phyloP scores from a whole-genome alignment of 2,329 filamentous ascomycete species.

The Venturia asperata region DNA sequence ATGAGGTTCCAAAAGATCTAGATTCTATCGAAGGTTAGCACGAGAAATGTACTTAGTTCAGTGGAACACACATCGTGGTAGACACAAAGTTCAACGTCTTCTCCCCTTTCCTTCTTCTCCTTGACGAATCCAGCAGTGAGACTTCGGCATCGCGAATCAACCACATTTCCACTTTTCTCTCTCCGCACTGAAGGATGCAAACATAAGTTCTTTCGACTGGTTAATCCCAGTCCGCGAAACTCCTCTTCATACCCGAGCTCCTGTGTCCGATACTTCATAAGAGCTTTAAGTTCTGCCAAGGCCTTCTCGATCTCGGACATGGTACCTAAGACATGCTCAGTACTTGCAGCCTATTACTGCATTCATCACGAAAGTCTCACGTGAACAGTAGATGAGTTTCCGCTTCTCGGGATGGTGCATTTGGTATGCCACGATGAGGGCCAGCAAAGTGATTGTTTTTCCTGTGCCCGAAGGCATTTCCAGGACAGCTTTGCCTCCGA shows the following conservation, averaged over 20 bases:
- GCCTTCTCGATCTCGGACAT: conserved; percentile 99
- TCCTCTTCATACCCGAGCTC: conserved; percentile 89
- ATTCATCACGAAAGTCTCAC: conserved; percentile 37
- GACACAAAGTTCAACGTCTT: conserved; percentile 87
- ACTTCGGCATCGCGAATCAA: conserved; percentile 93
- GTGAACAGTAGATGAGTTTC: conserved; percentile 97
- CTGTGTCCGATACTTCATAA: conserved; percentile 92
- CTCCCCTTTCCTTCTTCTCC: conserved; percentile 92
- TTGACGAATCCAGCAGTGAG: conserved; percentile 95
- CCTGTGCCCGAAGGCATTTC: conserved; percentile 99
- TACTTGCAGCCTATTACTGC: background rate
- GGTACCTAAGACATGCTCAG: conserved; percentile 51
- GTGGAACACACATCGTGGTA: conserved; percentile 72
- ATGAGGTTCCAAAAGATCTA: conserved; percentile 89
- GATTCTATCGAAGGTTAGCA: conserved; percentile 51
- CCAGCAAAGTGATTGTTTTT: conserved; percentile 92
- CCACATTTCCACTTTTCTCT: conserved; percentile 89
- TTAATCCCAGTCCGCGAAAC: conserved; percentile 84
- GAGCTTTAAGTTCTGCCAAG: conserved; percentile 75
- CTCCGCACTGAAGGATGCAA: conserved; percentile 92
- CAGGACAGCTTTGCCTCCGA: conserved; percentile 87
- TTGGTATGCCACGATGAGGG: conserved; percentile 94
- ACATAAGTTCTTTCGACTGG: conserved; percentile 94
- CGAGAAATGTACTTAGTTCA: conserved; percentile 18
- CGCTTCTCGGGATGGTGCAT: conserved; percentile 86